Percentiles rank a stretch among this genome's conserved stretches.
phyloP scores from a whole-genome alignment of 352 stramenopile species.

The Globisporangium splendens region DNA sequence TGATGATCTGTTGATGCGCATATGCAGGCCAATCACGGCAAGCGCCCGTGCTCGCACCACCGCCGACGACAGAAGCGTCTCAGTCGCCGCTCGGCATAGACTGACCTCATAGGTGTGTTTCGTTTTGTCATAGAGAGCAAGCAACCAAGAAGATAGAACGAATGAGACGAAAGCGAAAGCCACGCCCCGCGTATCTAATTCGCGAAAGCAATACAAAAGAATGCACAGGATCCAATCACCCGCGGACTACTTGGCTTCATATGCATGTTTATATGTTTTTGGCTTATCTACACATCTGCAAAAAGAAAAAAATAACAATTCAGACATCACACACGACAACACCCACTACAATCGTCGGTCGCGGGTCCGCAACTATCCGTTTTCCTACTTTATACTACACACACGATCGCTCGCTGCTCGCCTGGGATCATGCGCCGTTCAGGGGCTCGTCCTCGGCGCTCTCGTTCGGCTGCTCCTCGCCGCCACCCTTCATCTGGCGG shows the following conservation, averaged over 20 bases:
- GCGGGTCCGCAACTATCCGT: not conserved
- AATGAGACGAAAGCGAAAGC: not conserved
- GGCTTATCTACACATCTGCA: too few species aligned
- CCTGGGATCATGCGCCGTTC: constrained; percentile 11
- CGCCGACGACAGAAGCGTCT: constrained; percentile 78
- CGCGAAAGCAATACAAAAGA: not conserved
- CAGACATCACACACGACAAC: not conserved
- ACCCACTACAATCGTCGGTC: constrained; percentile 1
- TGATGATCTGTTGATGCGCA: not conserved
- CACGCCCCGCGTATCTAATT: too few species aligned
- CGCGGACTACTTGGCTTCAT: too few species aligned
- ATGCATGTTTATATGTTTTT: too few species aligned
- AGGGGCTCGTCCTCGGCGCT: constrained; percentile 29
- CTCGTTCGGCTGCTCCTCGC: constrained; percentile 7
- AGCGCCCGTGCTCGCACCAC: constrained; percentile 81
- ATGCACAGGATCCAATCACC: not conserved
- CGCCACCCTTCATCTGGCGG: constrained; percentile 63
- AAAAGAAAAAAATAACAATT: not conserved
- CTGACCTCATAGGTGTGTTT: not conserved
- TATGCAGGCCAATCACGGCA: constrained; percentile 78
- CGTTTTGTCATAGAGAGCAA: constrained; percentile 5
- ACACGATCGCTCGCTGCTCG: constrained; percentile 3
- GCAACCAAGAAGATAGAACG: not conserved
- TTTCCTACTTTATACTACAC: constrained; percentile 15
- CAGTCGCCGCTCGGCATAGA: constrained; percentile 44